Evolutionary conservation across 345 rosid genomes (phyloP), one percentile per base, ranked within the genome.

Genomic region (Tarenaya hassleriana): DNA sequence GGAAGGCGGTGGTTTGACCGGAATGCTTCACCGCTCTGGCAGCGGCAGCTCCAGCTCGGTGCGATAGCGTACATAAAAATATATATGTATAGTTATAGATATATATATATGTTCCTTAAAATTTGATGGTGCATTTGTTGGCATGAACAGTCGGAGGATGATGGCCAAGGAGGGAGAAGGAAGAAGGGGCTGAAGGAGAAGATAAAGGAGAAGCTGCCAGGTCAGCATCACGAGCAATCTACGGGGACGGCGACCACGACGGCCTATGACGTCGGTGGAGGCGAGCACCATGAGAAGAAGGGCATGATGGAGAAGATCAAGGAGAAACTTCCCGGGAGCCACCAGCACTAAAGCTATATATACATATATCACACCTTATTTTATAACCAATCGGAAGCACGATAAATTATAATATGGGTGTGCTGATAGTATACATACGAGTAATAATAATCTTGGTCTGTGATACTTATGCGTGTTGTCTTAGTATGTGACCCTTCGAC

Each of bases 21-120:
- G 71, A 37, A 56, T 63, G 60, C 78, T 80, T 38, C 84, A 64
- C 44, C 82, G 87, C 15, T 71, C 78, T 9, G 76, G 72, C 24
- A 73, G 82, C 39, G 75, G 87, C 54, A 60, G 66, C 53, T 67
- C 71, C 29, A 69, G 83, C 68, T 77, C 89, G 45, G 94, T 79
- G 43, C 12, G 19, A 38, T 43, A 16, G 16, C 29, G 29, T 24
- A 5, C 5, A 24, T 24, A 24, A 2, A 24, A 24, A 24, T 24
- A 24, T 24, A 24, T 24, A 24, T 24, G 29, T n/a, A n/a, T n/a
- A n/a, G n/a, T n/a, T n/a, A n/a, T n/a, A n/a, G n/a, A n/a, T 24
- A 5, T 24, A 24, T 24, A 24, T 24, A 24, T 24, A 24, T 24
- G 29, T 24, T 24, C 29, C 29, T 24, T 5, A 2, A 24, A 24